These are phyloP conservation scores for Musa acuminata DNA, from an alignment of 176 grass and related monocot species.

Conservation along the genomic window DNA sequence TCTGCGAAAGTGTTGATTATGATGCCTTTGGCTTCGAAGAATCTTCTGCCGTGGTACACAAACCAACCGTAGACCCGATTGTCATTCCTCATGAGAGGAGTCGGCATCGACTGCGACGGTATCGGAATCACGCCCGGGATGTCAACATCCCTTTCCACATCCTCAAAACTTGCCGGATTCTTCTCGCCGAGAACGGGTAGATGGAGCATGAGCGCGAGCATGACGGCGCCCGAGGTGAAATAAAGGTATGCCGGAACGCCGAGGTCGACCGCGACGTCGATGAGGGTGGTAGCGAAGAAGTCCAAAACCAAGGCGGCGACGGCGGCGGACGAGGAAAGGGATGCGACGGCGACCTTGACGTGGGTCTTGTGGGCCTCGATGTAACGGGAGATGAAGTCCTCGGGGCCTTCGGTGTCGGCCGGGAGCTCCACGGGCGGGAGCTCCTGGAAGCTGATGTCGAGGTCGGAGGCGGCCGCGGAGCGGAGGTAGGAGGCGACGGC, in stretches of 20 bases:
- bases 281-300: slow-evolving; percentile 40
- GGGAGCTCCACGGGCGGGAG: slow-evolving; percentile 34
- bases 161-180: slow-evolving; percentile 20
- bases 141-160: slow-evolving; percentile 18
- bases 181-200: slow-evolving; percentile 28
- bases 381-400: slow-evolving; percentile 45
- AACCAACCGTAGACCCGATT: slow-evolving; percentile 33
- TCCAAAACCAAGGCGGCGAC: slow-evolving; percentile 47
- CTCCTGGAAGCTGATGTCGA: slow-evolving; percentile 35
- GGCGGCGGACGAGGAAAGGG: slow-evolving; percentile 11
- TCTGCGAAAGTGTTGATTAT: slow-evolving; percentile 36
- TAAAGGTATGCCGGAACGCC: slow-evolving; percentile 46
- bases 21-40: slow-evolving; percentile 26
- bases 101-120: slow-evolving; percentile 20
- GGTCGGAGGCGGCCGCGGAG: slow-evolving; percentile 28
- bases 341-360: slow-evolving; percentile 32
- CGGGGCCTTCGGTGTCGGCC: slow-evolving; percentile 14
- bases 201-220: slow-evolving; percentile 32
- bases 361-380: slow-evolving; percentile 24
- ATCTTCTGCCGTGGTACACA: slow-evolving; percentile 29
- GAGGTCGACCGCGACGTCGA: slow-evolving; percentile 33
- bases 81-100: slow-evolving; percentile 21
- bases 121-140: slow-evolving; percentile 40
- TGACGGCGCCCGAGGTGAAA: slow-evolving; percentile 34
- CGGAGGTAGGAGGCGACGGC: slow-evolving; percentile 25